phyloP scores from a whole-genome alignment of 345 rosid species.

The Boechera stricta region DNA sequence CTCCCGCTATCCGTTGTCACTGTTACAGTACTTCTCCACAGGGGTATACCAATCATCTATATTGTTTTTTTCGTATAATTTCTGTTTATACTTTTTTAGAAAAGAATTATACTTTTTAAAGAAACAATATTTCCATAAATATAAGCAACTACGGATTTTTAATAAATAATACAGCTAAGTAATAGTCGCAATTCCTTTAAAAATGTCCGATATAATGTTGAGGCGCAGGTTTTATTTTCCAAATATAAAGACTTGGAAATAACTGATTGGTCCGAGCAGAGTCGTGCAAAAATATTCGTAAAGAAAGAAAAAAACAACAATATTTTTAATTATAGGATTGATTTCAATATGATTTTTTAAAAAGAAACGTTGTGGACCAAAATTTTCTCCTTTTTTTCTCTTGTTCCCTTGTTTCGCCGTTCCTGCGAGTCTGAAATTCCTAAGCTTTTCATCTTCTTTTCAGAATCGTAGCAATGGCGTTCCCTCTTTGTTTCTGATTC shows the following conservation, averaged over 20 bases:
- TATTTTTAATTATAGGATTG: too few relatives aligned
- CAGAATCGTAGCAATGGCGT: constrained; percentile 46
- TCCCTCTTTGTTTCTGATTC: constrained; percentile 6
- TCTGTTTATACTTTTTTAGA: background rate
- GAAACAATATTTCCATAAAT: background rate
- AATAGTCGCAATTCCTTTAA: too few relatives aligned
- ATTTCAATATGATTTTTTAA: too few relatives aligned
- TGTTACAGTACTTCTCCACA: background rate
- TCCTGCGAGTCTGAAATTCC: constrained; percentile 45
- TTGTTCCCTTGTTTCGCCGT: background rate
- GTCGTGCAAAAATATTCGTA: too few relatives aligned
- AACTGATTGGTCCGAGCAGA: too few relatives aligned
- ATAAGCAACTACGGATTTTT: background rate
- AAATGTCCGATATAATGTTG: too few relatives aligned
- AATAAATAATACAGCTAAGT: too few relatives aligned
- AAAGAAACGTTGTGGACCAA: constrained; percentile 33
- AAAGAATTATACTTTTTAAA: background rate
- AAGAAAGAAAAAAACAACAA: too few relatives aligned
- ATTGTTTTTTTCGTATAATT: background rate
- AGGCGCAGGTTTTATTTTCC: too few relatives aligned
- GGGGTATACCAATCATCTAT: constrained; percentile 8
- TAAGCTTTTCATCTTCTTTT: background rate
- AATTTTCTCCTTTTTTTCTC: constrained; percentile 8
- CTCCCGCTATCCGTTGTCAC: constrained; percentile 33
- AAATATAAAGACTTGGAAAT: too few relatives aligned